Conservation (phyloP, 148 eudicot species). For the Beta vulgaris region DNA sequence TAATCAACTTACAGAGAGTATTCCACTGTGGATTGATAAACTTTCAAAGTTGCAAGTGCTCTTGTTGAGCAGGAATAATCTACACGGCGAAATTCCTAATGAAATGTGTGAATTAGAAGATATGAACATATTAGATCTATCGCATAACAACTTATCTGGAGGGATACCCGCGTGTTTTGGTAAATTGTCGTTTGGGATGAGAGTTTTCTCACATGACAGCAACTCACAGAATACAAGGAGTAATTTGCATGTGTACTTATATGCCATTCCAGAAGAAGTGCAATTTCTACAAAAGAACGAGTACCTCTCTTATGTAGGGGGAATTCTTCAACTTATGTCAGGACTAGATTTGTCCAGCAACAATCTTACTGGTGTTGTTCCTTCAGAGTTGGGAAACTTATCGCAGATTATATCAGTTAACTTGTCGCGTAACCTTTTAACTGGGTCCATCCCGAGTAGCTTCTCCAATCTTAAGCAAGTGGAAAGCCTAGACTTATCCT, state of each 20-base stretch:
- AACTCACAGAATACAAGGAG: not conserved
- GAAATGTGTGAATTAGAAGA: not conserved
- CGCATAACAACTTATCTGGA: slow-evolving; percentile 10
- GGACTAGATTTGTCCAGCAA: slow-evolving; percentile 18
- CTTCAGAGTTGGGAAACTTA: not conserved
- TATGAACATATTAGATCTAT: slow-evolving; percentile 18
- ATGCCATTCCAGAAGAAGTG: not conserved
- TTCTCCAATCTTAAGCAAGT: slow-evolving; percentile 18
- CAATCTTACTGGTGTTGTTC: slow-evolving; percentile 6
- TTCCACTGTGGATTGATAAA: slow-evolving; percentile 22
- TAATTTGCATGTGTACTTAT: not conserved
- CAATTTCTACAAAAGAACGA: slow-evolving; percentile 2
- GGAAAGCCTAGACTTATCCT: slow-evolving; percentile 28
- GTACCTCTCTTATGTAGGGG: slow-evolving; percentile 8
- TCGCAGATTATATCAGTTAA: slow-evolving; percentile 4
- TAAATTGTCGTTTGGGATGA: slow-evolving; percentile 17
- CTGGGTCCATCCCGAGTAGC: slow-evolving; percentile 15
- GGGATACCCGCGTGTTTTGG: slow-evolving; percentile 6
- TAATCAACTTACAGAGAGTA: slow-evolving; percentile 14
- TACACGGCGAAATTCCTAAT: slow-evolving; percentile 1
- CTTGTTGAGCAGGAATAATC: not conserved
- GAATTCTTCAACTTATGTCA: not conserved
- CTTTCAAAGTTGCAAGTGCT: not conserved
- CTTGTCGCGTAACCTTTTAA: slow-evolving; percentile 23
- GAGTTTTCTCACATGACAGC: not conserved